Percentiles rank a stretch among this genome's conserved stretches.
These are phyloP conservation scores for Leccinum longicurvipes DNA, from an alignment of 768 basidiomycete genomes.

Conservation along the genomic window DNA sequence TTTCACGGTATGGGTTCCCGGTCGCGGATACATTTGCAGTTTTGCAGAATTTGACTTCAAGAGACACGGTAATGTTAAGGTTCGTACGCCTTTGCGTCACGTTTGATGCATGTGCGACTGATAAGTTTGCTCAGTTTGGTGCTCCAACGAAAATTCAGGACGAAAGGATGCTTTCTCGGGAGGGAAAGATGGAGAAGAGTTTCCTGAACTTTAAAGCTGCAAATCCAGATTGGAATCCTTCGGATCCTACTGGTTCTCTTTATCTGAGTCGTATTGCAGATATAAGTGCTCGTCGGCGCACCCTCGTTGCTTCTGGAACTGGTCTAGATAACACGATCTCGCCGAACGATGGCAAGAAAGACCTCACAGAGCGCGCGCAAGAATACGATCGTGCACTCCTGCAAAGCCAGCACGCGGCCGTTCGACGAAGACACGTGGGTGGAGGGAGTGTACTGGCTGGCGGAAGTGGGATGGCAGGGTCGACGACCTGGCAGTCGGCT, in stretches of 20 bases:
- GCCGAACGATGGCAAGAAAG: conserved; percentile 35
- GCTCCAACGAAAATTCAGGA: conserved; percentile 69
- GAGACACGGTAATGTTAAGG: conserved; percentile 89
- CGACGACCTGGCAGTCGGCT: conserved; percentile 44
- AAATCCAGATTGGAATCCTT: conserved; percentile 93
- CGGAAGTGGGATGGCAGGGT: conserved; percentile 47
- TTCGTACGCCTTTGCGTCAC: conserved; percentile 29
- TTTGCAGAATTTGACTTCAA: conserved; percentile 99
- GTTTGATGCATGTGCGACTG: background rate
- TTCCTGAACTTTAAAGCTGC: conserved; percentile 95
- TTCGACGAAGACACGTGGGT: conserved; percentile 36
- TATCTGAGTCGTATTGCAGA: conserved; percentile 85
- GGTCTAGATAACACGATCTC: conserved; percentile 26
- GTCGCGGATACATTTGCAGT: conserved; percentile 93
- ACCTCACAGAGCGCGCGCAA: conserved; percentile 52
- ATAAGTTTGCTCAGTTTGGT: conserved; percentile 58
- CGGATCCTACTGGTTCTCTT: conserved; percentile 86
- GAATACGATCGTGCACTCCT: conserved; percentile 74
- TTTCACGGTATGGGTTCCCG: conserved; percentile 95
- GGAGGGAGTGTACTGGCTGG: conserved; percentile 32
- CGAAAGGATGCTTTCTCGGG: conserved; percentile 77
- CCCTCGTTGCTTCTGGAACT: conserved; percentile 25
- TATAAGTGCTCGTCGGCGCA: conserved; percentile 47
- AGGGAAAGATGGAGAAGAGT: conserved; percentile 99
- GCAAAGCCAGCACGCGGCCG: conserved; percentile 60